Evolutionary conservation across 164 flowering plant genomes (phyloP), one percentile per base, ranked within the genome.

Genomic region (Protea cynaroides): DNA sequence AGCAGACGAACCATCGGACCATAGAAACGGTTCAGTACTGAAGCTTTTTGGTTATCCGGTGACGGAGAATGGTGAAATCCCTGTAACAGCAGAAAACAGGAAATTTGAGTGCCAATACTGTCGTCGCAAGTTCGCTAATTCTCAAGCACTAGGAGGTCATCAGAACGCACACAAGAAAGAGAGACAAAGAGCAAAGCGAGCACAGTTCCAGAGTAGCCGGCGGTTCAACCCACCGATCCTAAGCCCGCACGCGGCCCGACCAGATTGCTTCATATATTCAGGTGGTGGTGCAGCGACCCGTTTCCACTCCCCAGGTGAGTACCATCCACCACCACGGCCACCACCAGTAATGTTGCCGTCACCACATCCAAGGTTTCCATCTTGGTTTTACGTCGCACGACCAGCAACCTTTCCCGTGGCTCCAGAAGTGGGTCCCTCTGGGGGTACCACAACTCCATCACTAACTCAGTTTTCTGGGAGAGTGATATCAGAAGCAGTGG

Each of bases 121-220:
- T 65, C 43, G 65, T 64, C 59, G 83, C 13, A 79, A 75, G 50
- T 84, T 84, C 56, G 71, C 80, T 0, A 84, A 81, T 59, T 84
- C 89, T 19, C 89, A 84, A 50, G 86, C 89, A 9, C 65, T 84
- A 15, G 89, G 89, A 0, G 89, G 89, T 38, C 89, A 84, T 46
- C 89, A 84, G 55, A 84, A 84, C 50, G 89, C 89, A 3, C 89
- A 84, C 68, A 84, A 78, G 72, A 76, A 73, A 38, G 89, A 85
- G 62, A 29, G 88, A 25, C 80, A 68, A 56, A 54, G 72, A 43
- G 72, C 75, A 0, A 81, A 72, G 59, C 64, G 77, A 34, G 77
- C 83, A 47, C 81, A 75, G 52, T 80, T 77, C 51, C 71, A 65
- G 7, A 63, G 44, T 29, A 50, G 62, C 55, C 78, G 70, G 58